Percentiles rank a stretch among this genome's conserved stretches.
These are phyloP conservation scores for Zygosaccharomyces sapae DNA, from an alignment of 1,139 yeast species.

Conservation along the genomic window DNA sequence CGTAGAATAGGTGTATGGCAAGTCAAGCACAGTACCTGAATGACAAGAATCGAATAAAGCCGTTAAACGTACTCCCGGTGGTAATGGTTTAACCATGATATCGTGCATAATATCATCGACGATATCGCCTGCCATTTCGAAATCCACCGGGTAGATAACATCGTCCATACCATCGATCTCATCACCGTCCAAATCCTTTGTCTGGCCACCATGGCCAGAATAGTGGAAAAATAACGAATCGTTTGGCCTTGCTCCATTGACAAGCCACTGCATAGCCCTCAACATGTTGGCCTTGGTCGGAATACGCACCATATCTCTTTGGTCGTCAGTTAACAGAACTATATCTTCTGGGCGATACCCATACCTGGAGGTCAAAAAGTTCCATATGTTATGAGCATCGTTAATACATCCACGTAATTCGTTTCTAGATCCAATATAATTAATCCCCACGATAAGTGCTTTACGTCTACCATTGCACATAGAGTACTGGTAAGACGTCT, in stretches of 20 bases:
- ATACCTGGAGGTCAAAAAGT: slow-evolving; percentile 50
- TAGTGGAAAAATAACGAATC: slow-evolving; percentile 83
- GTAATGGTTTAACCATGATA: slow-evolving; percentile 71
- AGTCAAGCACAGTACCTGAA: slow-evolving; percentile 84
- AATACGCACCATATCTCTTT: slow-evolving; percentile 53
- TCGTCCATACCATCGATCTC: slow-evolving; percentile 90
- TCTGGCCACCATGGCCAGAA: slow-evolving; percentile 92
- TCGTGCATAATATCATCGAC: slow-evolving; percentile 84
- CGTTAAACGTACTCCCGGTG: slow-evolving; percentile 80
- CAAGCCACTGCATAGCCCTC: slow-evolving; percentile 90
- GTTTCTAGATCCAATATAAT: slow-evolving; percentile 71
- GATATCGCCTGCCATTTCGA: slow-evolving; percentile 65
- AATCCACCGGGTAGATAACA: slow-evolving; percentile 88
- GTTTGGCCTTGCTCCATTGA: slow-evolving; percentile 75
- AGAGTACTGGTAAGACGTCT: slow-evolving; percentile 57
- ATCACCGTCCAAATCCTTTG: slow-evolving; percentile 77
- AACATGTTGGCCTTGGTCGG: slow-evolving; percentile 78
- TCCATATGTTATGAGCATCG: slow-evolving; percentile 63
- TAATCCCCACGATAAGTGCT: slow-evolving; percentile 82
- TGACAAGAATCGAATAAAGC: slow-evolving; percentile 92
- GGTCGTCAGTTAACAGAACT: slow-evolving; percentile 76
- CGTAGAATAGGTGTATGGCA: slow-evolving; percentile 86
- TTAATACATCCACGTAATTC: slow-evolving; percentile 83
- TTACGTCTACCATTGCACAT: slow-evolving; percentile 72
- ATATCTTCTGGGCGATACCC: slow-evolving; percentile 78